Base-by-base conservation (phyloP, 345 rosid genomes). In the Camelina laxa region DNA sequence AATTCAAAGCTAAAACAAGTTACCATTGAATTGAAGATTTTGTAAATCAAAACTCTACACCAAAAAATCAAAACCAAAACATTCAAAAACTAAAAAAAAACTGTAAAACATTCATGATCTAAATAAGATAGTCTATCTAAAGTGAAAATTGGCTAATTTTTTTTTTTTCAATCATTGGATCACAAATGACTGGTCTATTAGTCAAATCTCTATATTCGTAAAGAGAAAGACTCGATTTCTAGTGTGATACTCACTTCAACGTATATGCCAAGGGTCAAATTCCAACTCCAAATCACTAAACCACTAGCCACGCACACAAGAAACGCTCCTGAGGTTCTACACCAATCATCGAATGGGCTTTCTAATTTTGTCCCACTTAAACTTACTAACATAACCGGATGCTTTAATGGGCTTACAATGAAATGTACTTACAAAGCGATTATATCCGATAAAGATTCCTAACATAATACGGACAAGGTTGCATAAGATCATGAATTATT, bases 391-490 rank as follows among this genome's bases (percentile, higher is more conserved):
- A 30, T 10, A n/a, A 11, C 47, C 4, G 13, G 56, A 31, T 65
- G n/a, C 24, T 27, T 66, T 51, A 20, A 36, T 69, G 54, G 42
- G 42, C 74, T 24, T 27, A 16, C 24, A 4, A 15, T 9, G 11
- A 27, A 45, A 51, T 15, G 6, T 51, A 15, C 50, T 36, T 16
- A 36, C 31, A 38, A 31, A 27, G 20, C 27, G 53, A 59, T 22
- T 67, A 38, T 27, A 65, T 67, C 66, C 68, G 38, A 30, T 17
- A 69, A 69, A 75, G 80, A 76, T 76, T 76, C 75, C 65, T 45
- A 69, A 16, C 47, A 69, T 10, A 76, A 45, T 68, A 55, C 30
- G 59, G 75, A 62, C 70, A 76, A 76, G 30, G 24, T 30, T 21
- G 13, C 51, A 17, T 8, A 45, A 9, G 10, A 9, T 63, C 35